Percentiles rank a stretch among this genome's conserved stretches.
These are phyloP conservation scores for Astragalus glycyphyllos DNA, from an alignment of 306 rosid genomes.

Conservation along the genomic window DNA sequence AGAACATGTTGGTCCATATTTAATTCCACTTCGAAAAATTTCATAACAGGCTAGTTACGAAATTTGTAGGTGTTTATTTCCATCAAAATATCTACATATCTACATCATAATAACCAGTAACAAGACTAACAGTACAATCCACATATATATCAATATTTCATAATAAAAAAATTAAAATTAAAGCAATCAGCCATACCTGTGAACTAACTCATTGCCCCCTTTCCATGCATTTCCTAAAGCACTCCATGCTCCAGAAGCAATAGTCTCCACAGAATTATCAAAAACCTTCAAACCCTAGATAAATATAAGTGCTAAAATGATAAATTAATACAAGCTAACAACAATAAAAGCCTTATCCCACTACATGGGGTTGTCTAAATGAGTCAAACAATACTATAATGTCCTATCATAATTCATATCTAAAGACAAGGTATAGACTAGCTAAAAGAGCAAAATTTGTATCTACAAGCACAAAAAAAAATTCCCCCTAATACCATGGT, in stretches of 20 bases:
- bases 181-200: conserved; percentile 60
- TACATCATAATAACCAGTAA: conserved; percentile 3
- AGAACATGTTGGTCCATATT: conserved; percentile 2
- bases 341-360: background rate
- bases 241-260: conserved; percentile 97
- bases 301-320: conserved; percentile 40
- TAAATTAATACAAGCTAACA: conserved; percentile 13
- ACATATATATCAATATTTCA: background rate
- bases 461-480: conserved; percentile 29
- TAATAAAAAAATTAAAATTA: background rate
- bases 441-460: conserved; percentile 15
- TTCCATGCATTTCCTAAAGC: conserved; percentile 89
- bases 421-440: conserved; percentile 4
- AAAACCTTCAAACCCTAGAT: conserved; percentile 89
- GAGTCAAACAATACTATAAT: conserved; percentile 3
- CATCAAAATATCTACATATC: conserved; percentile 27
- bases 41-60: conserved; percentile 7
- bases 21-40: background rate
- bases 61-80: conserved; percentile 9
- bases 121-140: conserved; percentile 12
- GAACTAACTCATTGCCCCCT: conserved; percentile 79
- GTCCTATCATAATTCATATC: background rate
- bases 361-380: background rate
- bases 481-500: background rate
- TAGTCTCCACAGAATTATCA: conserved; percentile 90